phyloP scores from a whole-genome alignment of 2,329 filamentous ascomycete species.

The Hymenoscyphus fructigenus region DNA sequence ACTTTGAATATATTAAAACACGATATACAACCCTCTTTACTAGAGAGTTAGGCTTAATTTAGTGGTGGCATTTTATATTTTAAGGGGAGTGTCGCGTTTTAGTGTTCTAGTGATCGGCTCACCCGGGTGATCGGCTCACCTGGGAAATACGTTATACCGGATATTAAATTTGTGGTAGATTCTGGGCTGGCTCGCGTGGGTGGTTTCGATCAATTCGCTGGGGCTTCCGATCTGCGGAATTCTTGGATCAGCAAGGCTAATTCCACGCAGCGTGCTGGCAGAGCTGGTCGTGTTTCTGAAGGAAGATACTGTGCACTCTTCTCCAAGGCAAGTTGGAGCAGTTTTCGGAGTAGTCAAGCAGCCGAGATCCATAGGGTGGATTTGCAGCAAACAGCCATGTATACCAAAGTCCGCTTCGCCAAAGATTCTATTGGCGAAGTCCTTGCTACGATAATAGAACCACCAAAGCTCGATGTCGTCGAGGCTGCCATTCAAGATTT shows the following conservation, averaged over 20 bases:
- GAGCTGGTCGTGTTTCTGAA: slow-evolving; percentile 63
- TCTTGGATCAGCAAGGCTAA: slow-evolving; percentile 90
- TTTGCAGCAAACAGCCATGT: slow-evolving; percentile 86
- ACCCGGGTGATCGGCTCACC: too few relatives aligned
- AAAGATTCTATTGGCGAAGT: slow-evolving; percentile 74
- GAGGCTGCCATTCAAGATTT: slow-evolving; percentile 78
- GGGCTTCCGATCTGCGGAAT: slow-evolving; percentile 87
- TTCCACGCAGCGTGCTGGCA: slow-evolving; percentile 87
- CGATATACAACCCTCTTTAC: too few relatives aligned
- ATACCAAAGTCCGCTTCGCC: slow-evolving; percentile 90
- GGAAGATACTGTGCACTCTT: too few relatives aligned
- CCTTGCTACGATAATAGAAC: slow-evolving; percentile 79
- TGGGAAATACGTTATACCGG: too few relatives aligned
- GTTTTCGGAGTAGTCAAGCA: slow-evolving; percentile 37
- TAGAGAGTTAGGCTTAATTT: too few relatives aligned
- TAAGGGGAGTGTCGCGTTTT: too few relatives aligned
- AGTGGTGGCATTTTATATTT: too few relatives aligned
- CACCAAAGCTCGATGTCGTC: slow-evolving; percentile 77
- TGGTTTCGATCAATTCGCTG: slow-evolving; percentile 80
- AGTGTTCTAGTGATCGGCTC: too few relatives aligned
- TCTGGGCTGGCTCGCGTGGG: slow-evolving; percentile 93
- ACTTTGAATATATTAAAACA: too few relatives aligned
- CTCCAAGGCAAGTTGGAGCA: too few relatives aligned
- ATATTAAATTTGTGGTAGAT: slow-evolving; percentile 92
- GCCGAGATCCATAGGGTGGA: slow-evolving; percentile 90